A percentile compares a stretch with the other conserved stretches of the same genome.
phyloP scores from a whole-genome alignment of 768 basidiomycete species.

The Pleurotus tuoliensis region DNA sequence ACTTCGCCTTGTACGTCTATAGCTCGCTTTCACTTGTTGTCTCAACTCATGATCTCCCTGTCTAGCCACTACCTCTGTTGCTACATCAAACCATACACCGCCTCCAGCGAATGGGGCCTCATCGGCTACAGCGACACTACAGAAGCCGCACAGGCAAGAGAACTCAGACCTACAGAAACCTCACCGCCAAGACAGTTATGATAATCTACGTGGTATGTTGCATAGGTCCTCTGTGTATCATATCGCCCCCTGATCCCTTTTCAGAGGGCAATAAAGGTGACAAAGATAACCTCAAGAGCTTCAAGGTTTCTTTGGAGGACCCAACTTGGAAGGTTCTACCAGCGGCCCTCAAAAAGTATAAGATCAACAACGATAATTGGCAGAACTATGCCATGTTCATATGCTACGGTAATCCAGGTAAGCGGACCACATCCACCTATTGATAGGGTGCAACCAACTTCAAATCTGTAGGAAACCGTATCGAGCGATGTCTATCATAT shows the following conservation, averaged over 20 bases:
- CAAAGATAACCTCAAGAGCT: slow-evolving; percentile 71
- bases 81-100: slow-evolving; percentile 28
- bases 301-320: slow-evolving; percentile 97
- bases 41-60: slow-evolving; percentile 11
- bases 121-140: slow-evolving; percentile 26
- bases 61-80: slow-evolving; percentile 19
- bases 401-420: slow-evolving; percentile 91
- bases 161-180: slow-evolving; percentile 36
- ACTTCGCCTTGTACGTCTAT: neutral
- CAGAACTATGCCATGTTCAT: slow-evolving; percentile 99
- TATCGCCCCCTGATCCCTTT: neutral
- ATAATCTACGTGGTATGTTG: slow-evolving; percentile 2
- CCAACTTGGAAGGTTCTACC: slow-evolving; percentile 99
- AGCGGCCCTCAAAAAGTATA: slow-evolving; percentile 97
- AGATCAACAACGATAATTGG: slow-evolving; percentile 98
- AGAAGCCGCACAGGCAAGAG: slow-evolving; percentile 57
- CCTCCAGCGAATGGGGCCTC: slow-evolving; percentile 30
- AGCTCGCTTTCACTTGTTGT: neutral
- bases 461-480: slow-evolving; percentile 51
- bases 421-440: slow-evolving; percentile 15
- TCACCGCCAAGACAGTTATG: slow-evolving; percentile 5
- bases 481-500: slow-evolving; percentile 93
- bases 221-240: too few species aligned
- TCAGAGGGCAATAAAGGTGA: neutral
- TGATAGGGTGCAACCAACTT: neutral